Evolutionary conservation across 805 yeast genomes (phyloP), one percentile per base, ranked within the genome.

Genomic region (Teunomyces aglyptinius): DNA sequence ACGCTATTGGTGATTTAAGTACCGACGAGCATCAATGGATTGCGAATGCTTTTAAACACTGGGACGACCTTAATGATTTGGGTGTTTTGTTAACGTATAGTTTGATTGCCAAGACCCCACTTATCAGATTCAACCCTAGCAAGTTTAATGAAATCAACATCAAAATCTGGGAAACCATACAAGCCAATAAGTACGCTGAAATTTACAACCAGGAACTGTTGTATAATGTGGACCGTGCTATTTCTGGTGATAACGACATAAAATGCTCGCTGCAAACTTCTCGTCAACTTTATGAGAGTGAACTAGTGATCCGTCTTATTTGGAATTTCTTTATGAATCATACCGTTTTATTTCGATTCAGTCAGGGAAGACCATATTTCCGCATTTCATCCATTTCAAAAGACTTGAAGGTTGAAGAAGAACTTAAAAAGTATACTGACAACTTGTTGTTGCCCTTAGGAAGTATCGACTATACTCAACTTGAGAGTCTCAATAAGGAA

Each of bases 11-110:
- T 11, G 16, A 18, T 5, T 16, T 41, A 4, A 27, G 22, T 2
- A 43, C 31, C 10, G 54, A 52, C 36, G 65, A 64, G 32, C 24
- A 42, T 3, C 45, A 45, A 33, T 65, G 70, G 68, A 43, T 63
- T 12, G 45, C 41, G 13, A 51, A 51, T 2, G 53, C 52, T 26
- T 49, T 49, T 44, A 53, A 54, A 35, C 53, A 44, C 45, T 57
- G 60, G 63, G 67, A 64, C 48, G 51, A 54, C 28, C 55, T 64
- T 26, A 59, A 59, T 40, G 60, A 60, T 18, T 51, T 63, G 29
- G 68, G 66, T 7, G 56, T 63, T 54, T 41, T 64, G 6, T 40
- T 61, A 12, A 52, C 60, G 26, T 58, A 51, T 29, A 44, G 51
- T n/a, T 52, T 65, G 43, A 36, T 55, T 12, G 43, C 55, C 6